These are phyloP conservation scores for Cyclotella cryptica DNA, from an alignment of 108 stramenopile genomes.

Conservation along the genomic window DNA sequence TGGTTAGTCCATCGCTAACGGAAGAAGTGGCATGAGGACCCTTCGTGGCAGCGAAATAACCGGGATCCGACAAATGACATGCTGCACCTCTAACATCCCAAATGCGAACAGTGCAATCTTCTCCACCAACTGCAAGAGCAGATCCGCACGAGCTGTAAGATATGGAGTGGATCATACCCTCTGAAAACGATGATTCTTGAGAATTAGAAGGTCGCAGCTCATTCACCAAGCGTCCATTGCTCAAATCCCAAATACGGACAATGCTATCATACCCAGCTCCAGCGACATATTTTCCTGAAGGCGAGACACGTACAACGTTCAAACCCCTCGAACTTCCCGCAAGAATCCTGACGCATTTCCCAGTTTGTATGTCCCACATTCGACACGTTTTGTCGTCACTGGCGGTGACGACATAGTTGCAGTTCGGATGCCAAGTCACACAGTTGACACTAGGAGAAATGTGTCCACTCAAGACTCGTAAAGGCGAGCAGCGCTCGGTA, in stretches of 20 bases:
- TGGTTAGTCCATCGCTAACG: constrained; percentile 29
- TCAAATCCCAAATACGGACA: constrained; percentile 87
- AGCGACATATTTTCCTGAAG: constrained; percentile 76
- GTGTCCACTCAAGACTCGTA: constrained; percentile 95
- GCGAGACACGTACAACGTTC: constrained; percentile 72
- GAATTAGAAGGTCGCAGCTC: constrained; percentile 60
- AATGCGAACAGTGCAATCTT: constrained; percentile 79
- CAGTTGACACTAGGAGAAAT: constrained; percentile 86
- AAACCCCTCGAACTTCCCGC: constrained; percentile 82
- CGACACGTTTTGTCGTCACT: constrained; percentile 93
- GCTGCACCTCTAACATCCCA: constrained; percentile 81
- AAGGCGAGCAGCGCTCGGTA: constrained; percentile 86
- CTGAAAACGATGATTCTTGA: constrained; percentile 21
- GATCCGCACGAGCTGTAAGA: constrained; percentile 82
- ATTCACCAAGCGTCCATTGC: constrained; percentile 78
- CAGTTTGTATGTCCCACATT: constrained; percentile 96
- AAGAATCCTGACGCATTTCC: constrained; percentile 88
- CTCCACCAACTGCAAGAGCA: constrained; percentile 82
- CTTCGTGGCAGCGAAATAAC: constrained; percentile 50
- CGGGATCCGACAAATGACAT: constrained; percentile 50
- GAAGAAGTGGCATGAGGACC: constrained; percentile 47
- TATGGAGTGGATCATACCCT: constrained; percentile 66
- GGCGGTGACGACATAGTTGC: constrained; percentile 93
- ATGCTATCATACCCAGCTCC: constrained; percentile 76
- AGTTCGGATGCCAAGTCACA: constrained; percentile 95